Evolutionary conservation across 768 basidiomycete genomes (phyloP), one percentile per base, ranked within the genome.

Genomic region (Pulveroboletus ravenelii): DNA sequence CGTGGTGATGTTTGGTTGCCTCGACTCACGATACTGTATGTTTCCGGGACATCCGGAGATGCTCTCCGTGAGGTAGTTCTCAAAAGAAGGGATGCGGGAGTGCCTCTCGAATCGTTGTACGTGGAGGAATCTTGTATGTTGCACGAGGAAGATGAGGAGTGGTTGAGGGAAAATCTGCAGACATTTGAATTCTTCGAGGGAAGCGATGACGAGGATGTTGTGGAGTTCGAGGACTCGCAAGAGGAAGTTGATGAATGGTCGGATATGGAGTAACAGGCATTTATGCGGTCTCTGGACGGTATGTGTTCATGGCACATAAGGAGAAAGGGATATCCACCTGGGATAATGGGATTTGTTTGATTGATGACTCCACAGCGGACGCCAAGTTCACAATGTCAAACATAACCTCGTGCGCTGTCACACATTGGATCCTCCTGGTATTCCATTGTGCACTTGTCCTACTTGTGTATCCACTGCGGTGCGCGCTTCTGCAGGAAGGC

Each of bases 101-200:
- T 61, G 10, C 79, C 82, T 4, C 50, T 88, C 38, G 70, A 67
- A 52, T 64, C 65, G n/a, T 62, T 76, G 46, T 63, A 62, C 31
- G 73, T 85, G 67, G 73, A 78, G 36, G 60, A 73, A 47, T 62
- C 70, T 0, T 78, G 78, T 43, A 62, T 67, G 1, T 36, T 85
- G n/a, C 56, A 63, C 0, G 45, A 57, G 1, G 66, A 68, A 20
- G 77, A 81, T 12, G 71, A 73, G 53, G 61, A 60, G 36, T 87
- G 84, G 84, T 59, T 87, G 35, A 70, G 63, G 45, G 63, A 63
- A 6, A 71, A 84, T 55, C 44, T 82, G 45, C 74, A 79, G 50
- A 67, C 67, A 30, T 72, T 86, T 14, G 77, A 78, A 10, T 76
- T 71, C 53, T 86, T 82, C 52, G 81, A 80, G 50, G 74, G 79